Evolutionary conservation across 495 filamentous ascomycete species (phyloP).

Genomic region (Recurvomyces mirabilis): DNA sequence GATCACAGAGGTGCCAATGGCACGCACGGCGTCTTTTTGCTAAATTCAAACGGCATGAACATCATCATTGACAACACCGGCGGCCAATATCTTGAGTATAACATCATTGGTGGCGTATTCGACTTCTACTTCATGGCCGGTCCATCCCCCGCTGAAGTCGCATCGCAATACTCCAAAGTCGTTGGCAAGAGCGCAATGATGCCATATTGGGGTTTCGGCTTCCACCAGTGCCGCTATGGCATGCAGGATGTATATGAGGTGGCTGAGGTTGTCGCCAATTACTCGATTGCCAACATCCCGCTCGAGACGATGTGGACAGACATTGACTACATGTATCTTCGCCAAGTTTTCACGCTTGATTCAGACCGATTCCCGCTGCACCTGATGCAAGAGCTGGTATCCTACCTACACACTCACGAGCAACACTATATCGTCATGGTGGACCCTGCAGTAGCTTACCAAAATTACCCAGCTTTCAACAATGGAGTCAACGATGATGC

Average conservation of each 20-base stretch:
- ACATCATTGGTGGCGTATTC: slow-evolving; percentile 65
- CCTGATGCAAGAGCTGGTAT: slow-evolving; percentile 57
- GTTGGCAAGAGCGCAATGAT: slow-evolving; percentile 63
- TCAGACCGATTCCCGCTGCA: slow-evolving; percentile 57
- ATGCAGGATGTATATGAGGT: slow-evolving; percentile 67
- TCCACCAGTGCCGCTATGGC: slow-evolving; percentile 71
- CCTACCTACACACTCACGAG: slow-evolving; percentile 58
- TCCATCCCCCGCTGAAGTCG: slow-evolving; percentile 57
- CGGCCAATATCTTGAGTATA: slow-evolving; percentile 72
- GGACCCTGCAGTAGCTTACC: slow-evolving; percentile 65
- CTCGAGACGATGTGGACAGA: slow-evolving; percentile 64
- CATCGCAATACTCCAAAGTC: slow-evolving; percentile 61
- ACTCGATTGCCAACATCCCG: slow-evolving; percentile 62
- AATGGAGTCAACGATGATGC: slow-evolving; percentile 49
- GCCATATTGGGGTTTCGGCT: slow-evolving; percentile 75
- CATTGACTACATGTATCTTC: slow-evolving; percentile 24
- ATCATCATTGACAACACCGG: slow-evolving; percentile 62
- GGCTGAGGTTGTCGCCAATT: slow-evolving; percentile 71
- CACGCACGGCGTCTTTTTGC: slow-evolving; percentile 72
- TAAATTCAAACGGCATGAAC: slow-evolving; percentile 82
- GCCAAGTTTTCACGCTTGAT: slow-evolving; percentile 65
- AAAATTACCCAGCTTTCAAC: slow-evolving; percentile 55
- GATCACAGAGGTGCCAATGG: slow-evolving; percentile 57
- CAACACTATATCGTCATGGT: slow-evolving; percentile 79
- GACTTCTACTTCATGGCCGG: slow-evolving; percentile 81